A percentile compares a stretch with the other conserved stretches of the same genome.
Conservation (phyloP, 1,284 basidiomycete species). For the Ustilago tritici region DNA sequence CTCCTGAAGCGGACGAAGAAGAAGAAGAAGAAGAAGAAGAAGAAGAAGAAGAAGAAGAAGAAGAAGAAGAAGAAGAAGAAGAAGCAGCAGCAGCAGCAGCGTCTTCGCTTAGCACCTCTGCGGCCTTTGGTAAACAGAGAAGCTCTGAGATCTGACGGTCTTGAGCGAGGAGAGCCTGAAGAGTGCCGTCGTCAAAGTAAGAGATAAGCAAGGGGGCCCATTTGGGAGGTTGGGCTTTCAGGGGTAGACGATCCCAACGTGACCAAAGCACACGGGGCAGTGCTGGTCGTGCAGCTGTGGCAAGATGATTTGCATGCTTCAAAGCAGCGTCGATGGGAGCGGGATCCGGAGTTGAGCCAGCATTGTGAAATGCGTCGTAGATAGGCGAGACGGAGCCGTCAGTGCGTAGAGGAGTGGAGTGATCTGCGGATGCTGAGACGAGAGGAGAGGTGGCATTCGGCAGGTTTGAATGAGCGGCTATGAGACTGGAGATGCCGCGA, state of each 20-base stretch:
- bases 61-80: not conserved
- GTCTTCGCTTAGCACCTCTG: constrained; percentile 11
- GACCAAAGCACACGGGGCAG: constrained; percentile 34
- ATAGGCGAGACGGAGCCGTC: constrained; percentile 50
- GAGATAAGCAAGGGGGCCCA: constrained; percentile 35
- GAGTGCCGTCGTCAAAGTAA: constrained; percentile 36
- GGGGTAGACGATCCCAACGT: constrained; percentile 39
- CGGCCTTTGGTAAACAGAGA: constrained; percentile 29
- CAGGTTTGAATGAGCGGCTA: constrained; percentile 24
- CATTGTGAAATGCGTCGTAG: constrained; percentile 49
- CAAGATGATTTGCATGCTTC: not conserved
- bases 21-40: not conserved
- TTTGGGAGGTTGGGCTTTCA: constrained; percentile 10
- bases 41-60: not conserved
- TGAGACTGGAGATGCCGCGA: constrained; percentile 36
- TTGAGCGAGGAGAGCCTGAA: constrained; percentile 40
- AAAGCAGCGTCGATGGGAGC: constrained; percentile 27
- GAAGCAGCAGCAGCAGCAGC: not conserved
- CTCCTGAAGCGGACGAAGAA: not conserved
- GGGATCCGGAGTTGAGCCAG: constrained; percentile 23
- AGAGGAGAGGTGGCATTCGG: constrained; percentile 20
- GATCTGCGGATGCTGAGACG: constrained; percentile 11
- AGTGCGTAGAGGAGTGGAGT: constrained; percentile 20
- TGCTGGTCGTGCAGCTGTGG: not conserved
- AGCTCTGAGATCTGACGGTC: constrained; percentile 43